Percentiles rank a stretch among this genome's conserved stretches.
phyloP scores from a whole-genome alignment of 371 early-diverging fungal species.

The Sporodiniella umbellata region DNA sequence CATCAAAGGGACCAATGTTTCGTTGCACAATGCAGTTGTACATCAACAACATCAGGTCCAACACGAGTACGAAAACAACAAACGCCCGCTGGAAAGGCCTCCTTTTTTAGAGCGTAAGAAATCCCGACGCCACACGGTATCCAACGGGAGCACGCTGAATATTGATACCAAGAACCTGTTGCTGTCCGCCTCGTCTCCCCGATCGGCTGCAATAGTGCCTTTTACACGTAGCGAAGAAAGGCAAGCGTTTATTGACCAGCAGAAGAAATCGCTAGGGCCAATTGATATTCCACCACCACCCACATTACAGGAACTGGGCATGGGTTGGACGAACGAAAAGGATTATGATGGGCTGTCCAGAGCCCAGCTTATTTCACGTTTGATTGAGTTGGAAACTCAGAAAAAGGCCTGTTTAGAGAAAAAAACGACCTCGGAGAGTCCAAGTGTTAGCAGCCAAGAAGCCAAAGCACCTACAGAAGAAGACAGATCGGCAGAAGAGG shows the following conservation, averaged over 20 bases:
- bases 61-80: conserved; percentile 1
- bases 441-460: conserved; percentile 3
- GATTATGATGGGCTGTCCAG: conserved; percentile 23
- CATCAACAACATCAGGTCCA: conserved; percentile 17
- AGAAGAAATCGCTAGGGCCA: conserved; percentile 17
- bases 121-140: conserved; percentile 24
- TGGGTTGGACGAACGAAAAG: conserved; percentile 9
- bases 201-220: conserved; percentile 14
- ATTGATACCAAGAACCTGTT: conserved; percentile 18
- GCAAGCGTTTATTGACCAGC: conserved; percentile 14
- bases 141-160: conserved; percentile 17
- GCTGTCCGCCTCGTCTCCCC: conserved; percentile 4
- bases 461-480: conserved; percentile 7
- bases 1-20: not conserved
- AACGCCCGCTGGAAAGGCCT: not conserved
- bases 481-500: conserved; percentile 18
- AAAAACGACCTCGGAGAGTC: conserved; percentile 9
- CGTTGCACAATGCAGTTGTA: conserved; percentile 21
- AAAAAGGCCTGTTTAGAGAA: not conserved
- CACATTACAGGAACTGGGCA: conserved; percentile 34
- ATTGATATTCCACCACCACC: conserved; percentile 34
- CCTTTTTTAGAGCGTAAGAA: conserved; percentile 9
- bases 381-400: conserved; percentile 17
- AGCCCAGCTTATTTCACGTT: conserved; percentile 21
- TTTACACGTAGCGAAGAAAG: conserved; percentile 7